Conservation (phyloP, 1,139 yeast species). For the Pichia sp. region DNA sequence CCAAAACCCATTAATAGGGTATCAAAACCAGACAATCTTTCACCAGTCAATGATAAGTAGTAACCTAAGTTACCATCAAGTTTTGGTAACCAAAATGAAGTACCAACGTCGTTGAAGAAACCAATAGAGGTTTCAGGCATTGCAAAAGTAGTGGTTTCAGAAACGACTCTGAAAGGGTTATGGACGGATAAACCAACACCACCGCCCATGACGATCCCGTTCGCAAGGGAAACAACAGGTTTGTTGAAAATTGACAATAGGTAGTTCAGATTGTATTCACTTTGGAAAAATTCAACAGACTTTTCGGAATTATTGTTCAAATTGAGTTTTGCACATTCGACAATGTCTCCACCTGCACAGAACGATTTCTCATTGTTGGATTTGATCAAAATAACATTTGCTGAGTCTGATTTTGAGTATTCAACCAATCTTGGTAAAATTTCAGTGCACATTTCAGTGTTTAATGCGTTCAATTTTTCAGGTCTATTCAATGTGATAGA, state of each 20-base stretch:
- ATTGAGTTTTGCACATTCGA: conserved; percentile 56
- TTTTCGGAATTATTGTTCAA: conserved; percentile 39
- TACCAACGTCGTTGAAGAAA: conserved; percentile 93
- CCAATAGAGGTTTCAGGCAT: conserved; percentile 99
- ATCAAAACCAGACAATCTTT: conserved; percentile 67
- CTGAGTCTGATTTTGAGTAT: conserved; percentile 60
- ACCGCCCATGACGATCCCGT: conserved; percentile 98
- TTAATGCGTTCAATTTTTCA: conserved; percentile 76
- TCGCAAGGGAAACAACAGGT: conserved; percentile 78
- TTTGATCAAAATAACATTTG: conserved; percentile 59
- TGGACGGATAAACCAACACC: conserved; percentile 92
- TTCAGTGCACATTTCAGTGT: conserved; percentile 65
- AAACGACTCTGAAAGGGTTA: conserved; percentile 89
- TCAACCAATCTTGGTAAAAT: conserved; percentile 71
- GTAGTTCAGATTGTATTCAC: conserved; percentile 78
- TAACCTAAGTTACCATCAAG: conserved; percentile 78
- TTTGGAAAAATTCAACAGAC: conserved; percentile 61
- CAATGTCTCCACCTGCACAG: conserved; percentile 95
- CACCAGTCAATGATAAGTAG: conserved; percentile 83
- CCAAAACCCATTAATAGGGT: conserved; percentile 79
- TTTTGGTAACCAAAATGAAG: conserved; percentile 80
- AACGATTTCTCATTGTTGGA: conserved; percentile 59
- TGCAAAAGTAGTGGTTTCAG: conserved; percentile 84
- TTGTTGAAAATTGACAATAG: conserved; percentile 72
- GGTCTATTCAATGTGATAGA: conserved; percentile 74